Base-by-base conservation (phyloP, 495 filamentous ascomycete genomes). In the Cetradonia linearis region DNA sequence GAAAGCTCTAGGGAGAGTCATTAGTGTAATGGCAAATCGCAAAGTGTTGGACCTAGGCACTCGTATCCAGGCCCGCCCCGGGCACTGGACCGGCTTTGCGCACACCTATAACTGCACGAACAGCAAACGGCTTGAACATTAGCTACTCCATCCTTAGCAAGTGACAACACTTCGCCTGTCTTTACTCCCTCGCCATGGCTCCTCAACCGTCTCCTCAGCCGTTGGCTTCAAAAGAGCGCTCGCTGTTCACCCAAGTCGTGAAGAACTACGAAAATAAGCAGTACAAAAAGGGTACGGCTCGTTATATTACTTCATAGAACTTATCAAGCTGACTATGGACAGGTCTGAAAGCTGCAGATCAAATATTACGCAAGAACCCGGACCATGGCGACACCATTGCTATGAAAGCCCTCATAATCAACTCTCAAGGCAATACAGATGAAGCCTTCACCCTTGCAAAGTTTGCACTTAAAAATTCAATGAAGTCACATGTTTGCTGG, bases 401-500 rank as follows among this genome's bases (percentile, higher is more conserved):
- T 37, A 97, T 99, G 93, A 97, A 96, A 76, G 94, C 91, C 55
- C 79, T 99, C 44, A 96, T 96, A 63, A 87, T 95, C 74, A 97
- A 95, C 71, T 84, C 86, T 44, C 83, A 88, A 70, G 90, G 91
- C 60, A 89, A 94, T 74, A 81, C 83, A 23, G 87, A 96, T 49
- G 93, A 99, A 76, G 93, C 93, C 0, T 97, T 97, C 70, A 82
- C 81, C 34, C 79, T 99, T 56, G 92, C 87, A 63, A 97, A 96
- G 76, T 80, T 87, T 59, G 93, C 93, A 50, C 77, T 99, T 48
- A 87, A 83, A 53, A 87, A 91, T 63, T 91, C 96, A 67, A 96
- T 97, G 91, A 96, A 91, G 74, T 96, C 91, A 63, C 94, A 97
- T 72, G 90, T 97, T 65, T 96, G 91, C 76, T 99, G 93, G 93